Conservation (phyloP, 305 asterid genomes). For the Fraxinus sp. region DNA sequence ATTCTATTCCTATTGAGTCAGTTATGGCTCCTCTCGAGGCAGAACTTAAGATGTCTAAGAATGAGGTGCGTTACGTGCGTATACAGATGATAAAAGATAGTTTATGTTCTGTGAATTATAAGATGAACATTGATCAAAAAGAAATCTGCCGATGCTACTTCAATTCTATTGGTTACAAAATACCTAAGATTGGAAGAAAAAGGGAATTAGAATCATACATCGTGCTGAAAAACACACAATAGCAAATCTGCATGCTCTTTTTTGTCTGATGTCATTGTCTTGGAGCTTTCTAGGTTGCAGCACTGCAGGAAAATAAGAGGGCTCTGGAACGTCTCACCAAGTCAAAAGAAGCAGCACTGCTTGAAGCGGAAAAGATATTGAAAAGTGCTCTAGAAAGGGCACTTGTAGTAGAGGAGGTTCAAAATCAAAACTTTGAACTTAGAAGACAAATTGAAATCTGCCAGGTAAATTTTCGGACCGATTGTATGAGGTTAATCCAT, state of each 20-base stretch:
- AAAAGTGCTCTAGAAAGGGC: constrained; percentile 79
- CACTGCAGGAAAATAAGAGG: constrained; percentile 70
- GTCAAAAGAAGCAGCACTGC: constrained; percentile 80
- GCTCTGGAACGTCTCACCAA: constrained; percentile 74
- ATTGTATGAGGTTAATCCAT: neutral
- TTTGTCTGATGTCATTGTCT: neutral
- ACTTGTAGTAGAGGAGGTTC: constrained; percentile 78
- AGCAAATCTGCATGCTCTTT: neutral
- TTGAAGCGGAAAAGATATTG: constrained; percentile 75
- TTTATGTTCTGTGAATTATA: neutral
- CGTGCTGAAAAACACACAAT: neutral
- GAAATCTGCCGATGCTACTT: neutral
- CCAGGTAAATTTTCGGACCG: constrained; percentile 42
- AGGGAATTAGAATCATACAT: neutral
- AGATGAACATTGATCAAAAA: neutral
- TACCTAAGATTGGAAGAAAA: neutral
- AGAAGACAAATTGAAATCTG: constrained; percentile 79
- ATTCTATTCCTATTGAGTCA: constrained; percentile 58
- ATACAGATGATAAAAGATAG: neutral
- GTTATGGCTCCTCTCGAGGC: constrained; percentile 93
- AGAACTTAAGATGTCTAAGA: constrained; percentile 72
- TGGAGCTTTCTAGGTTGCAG: constrained; percentile 53
- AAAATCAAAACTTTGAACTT: constrained; percentile 71
- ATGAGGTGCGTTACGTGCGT: constrained; percentile 42
- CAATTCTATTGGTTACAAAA: neutral